These are phyloP conservation scores for Barnettozyma pratensis DNA, from an alignment of 805 yeast species.

Conservation along the genomic window DNA sequence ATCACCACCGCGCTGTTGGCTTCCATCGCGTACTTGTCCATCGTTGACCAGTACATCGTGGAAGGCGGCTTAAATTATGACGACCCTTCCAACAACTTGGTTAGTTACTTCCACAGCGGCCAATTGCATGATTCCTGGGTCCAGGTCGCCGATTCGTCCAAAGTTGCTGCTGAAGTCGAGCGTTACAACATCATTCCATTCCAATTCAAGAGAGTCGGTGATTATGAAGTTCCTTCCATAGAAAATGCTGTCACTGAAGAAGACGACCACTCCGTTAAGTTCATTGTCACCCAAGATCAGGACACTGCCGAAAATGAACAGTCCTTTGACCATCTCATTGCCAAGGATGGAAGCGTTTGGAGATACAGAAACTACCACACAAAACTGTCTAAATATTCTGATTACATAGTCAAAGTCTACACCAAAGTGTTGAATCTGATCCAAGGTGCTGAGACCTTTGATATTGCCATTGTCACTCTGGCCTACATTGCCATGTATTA, in stretches of 20 bases:
- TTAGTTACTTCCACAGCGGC: conserved; percentile 34
- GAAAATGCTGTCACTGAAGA: conserved; percentile 35
- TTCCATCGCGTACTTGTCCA: conserved; percentile 72
- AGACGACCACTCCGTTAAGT: conserved; percentile 38
- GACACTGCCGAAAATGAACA: conserved; percentile 10
- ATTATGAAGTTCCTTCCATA: conserved; percentile 36
- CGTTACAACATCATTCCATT: conserved; percentile 51
- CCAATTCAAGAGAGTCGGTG: conserved; percentile 45
- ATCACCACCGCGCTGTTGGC: conserved; percentile 68
- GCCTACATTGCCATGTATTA: conserved; percentile 89
- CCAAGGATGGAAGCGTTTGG: conserved; percentile 50
- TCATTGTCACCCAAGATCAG: conserved; percentile 29
- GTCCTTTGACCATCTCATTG: conserved; percentile 11
- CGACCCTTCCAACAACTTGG: conserved; percentile 13
- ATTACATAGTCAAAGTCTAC: conserved; percentile 39
- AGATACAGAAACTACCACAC: conserved; percentile 50
- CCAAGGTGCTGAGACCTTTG: conserved; percentile 78
- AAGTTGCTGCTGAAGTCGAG: conserved; percentile 32
- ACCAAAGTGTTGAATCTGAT: conserved; percentile 41
- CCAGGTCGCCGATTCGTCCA: conserved; percentile 37
- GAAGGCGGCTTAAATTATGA: conserved; percentile 17
- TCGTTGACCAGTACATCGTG: conserved; percentile 58
- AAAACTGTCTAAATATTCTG: conserved; percentile 51
- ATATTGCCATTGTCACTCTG: conserved; percentile 67
- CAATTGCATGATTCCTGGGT: conserved; percentile 40